Evolutionary conservation across 768 basidiomycete species (phyloP).

Genomic region (Dioszegia hungarica): DNA sequence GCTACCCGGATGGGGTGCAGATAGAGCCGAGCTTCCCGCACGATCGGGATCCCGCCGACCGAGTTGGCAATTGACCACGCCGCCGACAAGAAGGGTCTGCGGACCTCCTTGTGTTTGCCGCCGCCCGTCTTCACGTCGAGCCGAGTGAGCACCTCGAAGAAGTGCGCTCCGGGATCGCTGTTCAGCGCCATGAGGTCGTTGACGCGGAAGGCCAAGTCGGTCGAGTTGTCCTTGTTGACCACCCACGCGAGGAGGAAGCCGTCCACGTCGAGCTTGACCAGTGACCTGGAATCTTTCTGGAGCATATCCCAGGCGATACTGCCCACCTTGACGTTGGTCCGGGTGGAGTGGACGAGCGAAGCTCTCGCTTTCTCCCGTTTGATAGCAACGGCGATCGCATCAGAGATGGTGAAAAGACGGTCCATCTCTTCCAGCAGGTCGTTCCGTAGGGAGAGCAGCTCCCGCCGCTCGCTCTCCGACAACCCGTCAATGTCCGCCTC

Average conservation of each 20-base stretch:
- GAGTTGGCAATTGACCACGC: conserved; percentile 81
- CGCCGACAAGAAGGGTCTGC: conserved; percentile 64
- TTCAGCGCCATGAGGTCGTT: conserved; percentile 80
- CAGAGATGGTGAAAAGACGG: conserved; percentile 77
- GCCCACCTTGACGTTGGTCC: conserved; percentile 72
- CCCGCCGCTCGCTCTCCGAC: conserved; percentile 52
- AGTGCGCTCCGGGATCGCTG: conserved; percentile 71
- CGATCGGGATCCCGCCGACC: conserved; percentile 87
- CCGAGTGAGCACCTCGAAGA: conserved; percentile 83
- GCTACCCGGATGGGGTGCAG: conserved; percentile 83
- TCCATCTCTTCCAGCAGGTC: conserved; percentile 69
- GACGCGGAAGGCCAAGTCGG: conserved; percentile 68
- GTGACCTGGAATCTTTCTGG: conserved; percentile 61
- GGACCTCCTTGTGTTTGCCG: background rate
- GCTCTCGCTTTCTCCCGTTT: conserved; percentile 70
- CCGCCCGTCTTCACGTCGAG: conserved; percentile 49
- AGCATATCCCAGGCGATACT: conserved; percentile 92
- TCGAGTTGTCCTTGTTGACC: conserved; percentile 80
- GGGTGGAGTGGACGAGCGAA: conserved; percentile 66
- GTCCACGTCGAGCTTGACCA: conserved; percentile 80
- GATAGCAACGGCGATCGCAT: conserved; percentile 64
- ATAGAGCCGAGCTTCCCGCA: conserved; percentile 71
- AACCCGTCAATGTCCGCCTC: conserved; percentile 48
- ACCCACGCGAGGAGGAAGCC: conserved; percentile 76
- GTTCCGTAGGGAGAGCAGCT: conserved; percentile 64